Evolutionary conservation across 306 rosid species (phyloP).

Genomic region (Coriaria nepalensis): DNA sequence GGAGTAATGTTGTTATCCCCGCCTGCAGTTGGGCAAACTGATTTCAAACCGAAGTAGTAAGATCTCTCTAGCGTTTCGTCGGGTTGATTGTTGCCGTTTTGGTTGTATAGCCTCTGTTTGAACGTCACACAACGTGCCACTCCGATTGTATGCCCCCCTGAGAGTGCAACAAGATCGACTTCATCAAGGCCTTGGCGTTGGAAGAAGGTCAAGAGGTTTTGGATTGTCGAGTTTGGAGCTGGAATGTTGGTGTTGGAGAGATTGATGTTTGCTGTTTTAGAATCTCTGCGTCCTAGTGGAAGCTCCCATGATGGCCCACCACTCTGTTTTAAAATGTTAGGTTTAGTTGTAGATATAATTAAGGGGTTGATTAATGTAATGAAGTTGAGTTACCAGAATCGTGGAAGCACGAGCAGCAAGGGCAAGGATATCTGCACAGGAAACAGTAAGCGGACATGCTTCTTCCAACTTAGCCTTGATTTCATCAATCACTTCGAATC

Average conservation of each 20-base stretch:
- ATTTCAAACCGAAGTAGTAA: conserved; percentile 51
- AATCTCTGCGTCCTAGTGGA: conserved; percentile 75
- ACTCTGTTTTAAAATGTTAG: conserved; percentile 33
- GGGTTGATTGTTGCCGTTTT: conserved; percentile 66
- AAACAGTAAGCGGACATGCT: conserved; percentile 59
- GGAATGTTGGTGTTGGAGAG: conserved; percentile 62
- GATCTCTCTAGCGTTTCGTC: conserved; percentile 44
- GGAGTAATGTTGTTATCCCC: conserved; percentile 59
- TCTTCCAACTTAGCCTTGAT: conserved; percentile 62
- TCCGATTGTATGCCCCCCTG: conserved; percentile 80
- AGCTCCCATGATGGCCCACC: conserved; percentile 83
- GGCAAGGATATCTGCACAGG: conserved; percentile 79
- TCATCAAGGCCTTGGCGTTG: conserved; percentile 73
- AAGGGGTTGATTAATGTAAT: background rate
- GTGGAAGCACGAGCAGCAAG: conserved; percentile 76
- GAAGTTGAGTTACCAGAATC: conserved; percentile 32
- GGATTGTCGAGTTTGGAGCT: conserved; percentile 54
- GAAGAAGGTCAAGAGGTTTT: conserved; percentile 38
- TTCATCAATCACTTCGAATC: conserved; percentile 64
- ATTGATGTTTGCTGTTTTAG: conserved; percentile 49
- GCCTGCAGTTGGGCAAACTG: conserved; percentile 55
- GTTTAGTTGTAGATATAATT: background rate
- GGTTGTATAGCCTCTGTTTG: conserved; percentile 81
- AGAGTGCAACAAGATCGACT: conserved; percentile 72
- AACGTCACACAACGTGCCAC: conserved; percentile 63